phyloP scores from a whole-genome alignment of 139 green algal species.

The Trebouxia sp. region DNA sequence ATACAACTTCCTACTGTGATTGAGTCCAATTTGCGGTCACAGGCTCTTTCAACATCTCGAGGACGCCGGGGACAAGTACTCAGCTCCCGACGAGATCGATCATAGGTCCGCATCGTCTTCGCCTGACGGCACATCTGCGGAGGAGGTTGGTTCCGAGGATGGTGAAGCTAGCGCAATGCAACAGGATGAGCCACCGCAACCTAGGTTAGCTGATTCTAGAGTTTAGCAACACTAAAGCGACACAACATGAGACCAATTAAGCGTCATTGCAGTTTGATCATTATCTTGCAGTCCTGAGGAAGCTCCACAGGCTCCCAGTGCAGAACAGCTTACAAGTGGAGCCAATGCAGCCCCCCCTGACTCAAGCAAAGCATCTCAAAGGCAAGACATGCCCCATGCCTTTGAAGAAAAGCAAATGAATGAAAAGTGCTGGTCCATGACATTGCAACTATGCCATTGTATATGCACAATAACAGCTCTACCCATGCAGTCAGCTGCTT shows the following conservation, averaged over 20 bases:
- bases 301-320: background rate
- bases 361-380: background rate
- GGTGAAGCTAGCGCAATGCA: constrained; percentile 23
- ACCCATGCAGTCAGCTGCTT: too few relatives aligned
- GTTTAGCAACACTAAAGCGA: too few relatives aligned
- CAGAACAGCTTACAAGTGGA: background rate
- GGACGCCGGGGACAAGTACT: constrained; percentile 11
- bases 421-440: too few relatives aligned
- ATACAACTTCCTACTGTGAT: background rate
- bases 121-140: background rate
- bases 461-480: too few relatives aligned
- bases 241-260: too few relatives aligned
- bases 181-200: background rate
- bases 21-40: too few relatives aligned
- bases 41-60: constrained; percentile 36
- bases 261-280: too few relatives aligned
- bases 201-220: background rate
- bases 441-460: too few relatives aligned
- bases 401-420: too few relatives aligned
- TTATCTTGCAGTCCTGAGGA: background rate
- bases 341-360: background rate
- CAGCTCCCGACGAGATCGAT: background rate
- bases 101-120: background rate
- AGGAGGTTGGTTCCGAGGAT: background rate
- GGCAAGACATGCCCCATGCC: too few relatives aligned